Percentiles rank a stretch among this genome's conserved stretches.
Conservation (phyloP, 2,329 filamentous ascomycete genomes). For the Ophiobolus disseminans region DNA sequence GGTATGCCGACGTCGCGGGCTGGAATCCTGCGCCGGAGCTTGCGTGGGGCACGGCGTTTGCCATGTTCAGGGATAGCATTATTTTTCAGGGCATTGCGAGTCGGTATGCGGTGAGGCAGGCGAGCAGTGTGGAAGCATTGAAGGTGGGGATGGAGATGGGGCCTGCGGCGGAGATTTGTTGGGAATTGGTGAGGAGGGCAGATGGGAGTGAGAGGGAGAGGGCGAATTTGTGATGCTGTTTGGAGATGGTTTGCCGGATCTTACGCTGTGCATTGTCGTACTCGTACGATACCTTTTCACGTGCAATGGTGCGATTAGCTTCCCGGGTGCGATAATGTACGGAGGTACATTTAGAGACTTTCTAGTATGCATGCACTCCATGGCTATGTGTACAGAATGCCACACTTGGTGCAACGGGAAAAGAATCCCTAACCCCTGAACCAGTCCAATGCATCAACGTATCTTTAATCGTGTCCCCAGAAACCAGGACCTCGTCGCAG, state of each 20-base stretch:
- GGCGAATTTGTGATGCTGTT: conserved; percentile 37
- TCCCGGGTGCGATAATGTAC: too few relatives aligned
- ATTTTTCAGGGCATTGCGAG: conserved; percentile 91
- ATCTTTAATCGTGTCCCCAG: too few relatives aligned
- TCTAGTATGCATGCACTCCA: too few relatives aligned
- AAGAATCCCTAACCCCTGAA: too few relatives aligned
- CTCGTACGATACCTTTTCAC: too few relatives aligned
- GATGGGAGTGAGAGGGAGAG: conserved; percentile 42
- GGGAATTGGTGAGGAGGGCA: conserved; percentile 69
- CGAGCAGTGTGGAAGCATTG: conserved; percentile 81
- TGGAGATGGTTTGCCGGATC: too few relatives aligned
- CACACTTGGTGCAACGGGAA: too few relatives aligned
- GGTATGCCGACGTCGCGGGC: conserved; percentile 72
- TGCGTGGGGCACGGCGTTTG: conserved; percentile 69
- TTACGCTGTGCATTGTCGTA: neutral
- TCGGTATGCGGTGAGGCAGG: conserved; percentile 80
- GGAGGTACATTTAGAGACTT: too few relatives aligned
- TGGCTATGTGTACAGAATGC: too few relatives aligned
- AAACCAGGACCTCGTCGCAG: too few relatives aligned
- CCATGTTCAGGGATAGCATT: conserved; percentile 63
- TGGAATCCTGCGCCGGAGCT: conserved; percentile 71
- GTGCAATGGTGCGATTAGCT: too few relatives aligned
- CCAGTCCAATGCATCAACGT: too few relatives aligned
- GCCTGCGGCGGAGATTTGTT: conserved; percentile 78
- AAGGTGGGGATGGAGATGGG: conserved; percentile 72